Evolutionary conservation across 805 yeast genomes (phyloP).

Genomic region (Saturnispora halmiae): DNA sequence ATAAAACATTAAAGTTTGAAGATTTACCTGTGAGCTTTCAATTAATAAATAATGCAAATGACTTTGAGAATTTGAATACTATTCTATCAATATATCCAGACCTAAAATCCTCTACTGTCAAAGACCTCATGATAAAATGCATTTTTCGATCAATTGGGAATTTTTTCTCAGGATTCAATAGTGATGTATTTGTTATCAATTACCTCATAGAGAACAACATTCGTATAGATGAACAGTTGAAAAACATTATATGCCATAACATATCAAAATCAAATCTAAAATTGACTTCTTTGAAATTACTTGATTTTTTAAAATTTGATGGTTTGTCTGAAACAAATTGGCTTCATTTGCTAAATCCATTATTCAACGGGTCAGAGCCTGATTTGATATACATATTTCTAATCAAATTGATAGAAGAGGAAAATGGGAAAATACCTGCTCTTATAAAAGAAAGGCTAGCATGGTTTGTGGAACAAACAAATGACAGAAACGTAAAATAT

Average conservation of each 20-base stretch:
- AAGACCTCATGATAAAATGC: conserved; percentile 15
- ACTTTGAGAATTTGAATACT: conserved; percentile 10
- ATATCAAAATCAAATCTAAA: conserved; percentile 17
- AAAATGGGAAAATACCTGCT: conserved; percentile 7
- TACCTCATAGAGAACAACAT: conserved; percentile 7
- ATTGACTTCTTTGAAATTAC: conserved; percentile 14
- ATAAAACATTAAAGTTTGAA: not conserved
- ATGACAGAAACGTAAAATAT: conserved; percentile 12
- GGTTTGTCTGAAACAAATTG: conserved; percentile 15
- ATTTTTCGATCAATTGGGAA: conserved; percentile 19
- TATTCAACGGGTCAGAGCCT: conserved; percentile 21
- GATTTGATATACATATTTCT: conserved; percentile 20
- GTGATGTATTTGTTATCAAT: conserved; percentile 13
- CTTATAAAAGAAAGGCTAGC: conserved; percentile 9
- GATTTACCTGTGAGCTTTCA: conserved; percentile 12
- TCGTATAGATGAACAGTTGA: conserved; percentile 12
- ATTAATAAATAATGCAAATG: conserved; percentile 8
- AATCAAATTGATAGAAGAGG: conserved; percentile 8
- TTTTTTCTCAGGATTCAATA: conserved; percentile 14
- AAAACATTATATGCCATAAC: conserved; percentile 16
- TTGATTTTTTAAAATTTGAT: conserved; percentile 9
- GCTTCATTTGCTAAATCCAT: conserved; percentile 15
- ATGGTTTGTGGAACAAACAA: conserved; percentile 8
- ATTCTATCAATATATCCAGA: not conserved
- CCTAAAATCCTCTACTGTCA: conserved; percentile 6